These are phyloP conservation scores for Scleromitrula shiraiana DNA, from an alignment of 2,329 filamentous ascomycete species.

Conservation along the genomic window DNA sequence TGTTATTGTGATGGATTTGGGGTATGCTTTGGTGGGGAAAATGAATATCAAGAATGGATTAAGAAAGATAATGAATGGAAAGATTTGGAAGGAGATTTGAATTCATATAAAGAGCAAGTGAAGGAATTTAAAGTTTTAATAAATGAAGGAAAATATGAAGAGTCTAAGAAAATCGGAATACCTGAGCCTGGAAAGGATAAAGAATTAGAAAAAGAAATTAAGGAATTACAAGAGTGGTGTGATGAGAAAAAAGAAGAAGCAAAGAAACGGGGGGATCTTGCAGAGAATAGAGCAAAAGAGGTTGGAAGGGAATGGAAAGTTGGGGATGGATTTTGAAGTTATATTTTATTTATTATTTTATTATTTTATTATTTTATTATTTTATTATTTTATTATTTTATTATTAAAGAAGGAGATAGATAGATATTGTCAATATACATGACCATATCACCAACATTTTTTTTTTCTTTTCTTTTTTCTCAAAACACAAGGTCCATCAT, in stretches of 20 bases:
- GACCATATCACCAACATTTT: too few species aligned
- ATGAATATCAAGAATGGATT: conserved; percentile 14
- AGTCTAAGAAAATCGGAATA: background rate
- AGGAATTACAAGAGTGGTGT: conserved; percentile 14
- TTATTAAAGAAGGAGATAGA: too few species aligned
- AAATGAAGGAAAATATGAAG: background rate
- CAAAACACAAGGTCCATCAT: too few species aligned
- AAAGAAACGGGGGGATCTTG: conserved; percentile 18
- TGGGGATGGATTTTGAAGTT: conserved; percentile 17
- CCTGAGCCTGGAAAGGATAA: conserved; percentile 12
- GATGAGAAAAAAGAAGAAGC: conserved; percentile 12
- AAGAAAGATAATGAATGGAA: background rate
- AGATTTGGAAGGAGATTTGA: background rate
- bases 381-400: too few species aligned
- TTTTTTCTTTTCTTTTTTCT: too few species aligned
- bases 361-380: too few species aligned
- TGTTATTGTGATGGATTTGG: conserved; percentile 30
- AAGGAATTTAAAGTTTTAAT: background rate
- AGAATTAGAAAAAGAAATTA: conserved; percentile 14
- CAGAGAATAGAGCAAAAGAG: conserved; percentile 18
- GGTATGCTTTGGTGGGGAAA: conserved; percentile 26
- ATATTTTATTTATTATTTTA: too few species aligned
- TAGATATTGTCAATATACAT: too few species aligned
- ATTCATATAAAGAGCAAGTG: background rate
- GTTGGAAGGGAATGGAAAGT: conserved; percentile 18